Conservation (phyloP, 768 basidiomycete species). For the Psilocybe sp. region DNA sequence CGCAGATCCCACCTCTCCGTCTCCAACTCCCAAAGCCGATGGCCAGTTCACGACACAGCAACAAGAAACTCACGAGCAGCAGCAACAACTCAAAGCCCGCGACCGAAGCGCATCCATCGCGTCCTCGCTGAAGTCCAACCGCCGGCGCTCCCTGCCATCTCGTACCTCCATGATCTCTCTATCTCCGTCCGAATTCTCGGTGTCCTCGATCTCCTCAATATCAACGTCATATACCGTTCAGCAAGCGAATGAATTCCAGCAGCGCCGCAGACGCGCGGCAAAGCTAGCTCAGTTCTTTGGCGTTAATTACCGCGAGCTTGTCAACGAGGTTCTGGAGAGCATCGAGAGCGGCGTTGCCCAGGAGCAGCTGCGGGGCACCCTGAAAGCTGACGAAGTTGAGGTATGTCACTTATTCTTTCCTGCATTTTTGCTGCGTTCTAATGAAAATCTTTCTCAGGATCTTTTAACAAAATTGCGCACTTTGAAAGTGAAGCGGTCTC, state of each 20-base stretch:
- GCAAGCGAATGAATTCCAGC: slow-evolving; percentile 54
- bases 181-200: slow-evolving; percentile 43
- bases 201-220: slow-evolving; percentile 40
- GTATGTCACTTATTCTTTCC: slow-evolving; percentile 36
- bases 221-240: no score
- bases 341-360: slow-evolving; percentile 75
- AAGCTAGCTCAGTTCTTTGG: slow-evolving; percentile 89
- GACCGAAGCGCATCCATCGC: slow-evolving; percentile 28
- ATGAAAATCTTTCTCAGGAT: slow-evolving; percentile 34
- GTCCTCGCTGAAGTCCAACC: slow-evolving; percentile 51
- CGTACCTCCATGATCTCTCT: slow-evolving; percentile 61
- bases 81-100: slow-evolving; percentile 18
- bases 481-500: slow-evolving; percentile 50
- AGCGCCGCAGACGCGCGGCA: slow-evolving; percentile 70
- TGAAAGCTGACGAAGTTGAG: slow-evolving; percentile 69
- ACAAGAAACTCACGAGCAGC: slow-evolving; percentile 1
- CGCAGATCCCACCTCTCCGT: background rate
- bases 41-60: background rate
- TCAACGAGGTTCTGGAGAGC: slow-evolving; percentile 75
- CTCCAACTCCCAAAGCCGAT: background rate
- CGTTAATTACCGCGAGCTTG: slow-evolving; percentile 77
- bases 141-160: slow-evolving; percentile 68
- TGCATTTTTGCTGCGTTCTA: slow-evolving; percentile 6
- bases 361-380: slow-evolving; percentile 59
- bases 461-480: slow-evolving; percentile 52